phyloP scores from a whole-genome alignment of 169 alveolate genomes.

The Plasmodium cynomolgi region DNA sequence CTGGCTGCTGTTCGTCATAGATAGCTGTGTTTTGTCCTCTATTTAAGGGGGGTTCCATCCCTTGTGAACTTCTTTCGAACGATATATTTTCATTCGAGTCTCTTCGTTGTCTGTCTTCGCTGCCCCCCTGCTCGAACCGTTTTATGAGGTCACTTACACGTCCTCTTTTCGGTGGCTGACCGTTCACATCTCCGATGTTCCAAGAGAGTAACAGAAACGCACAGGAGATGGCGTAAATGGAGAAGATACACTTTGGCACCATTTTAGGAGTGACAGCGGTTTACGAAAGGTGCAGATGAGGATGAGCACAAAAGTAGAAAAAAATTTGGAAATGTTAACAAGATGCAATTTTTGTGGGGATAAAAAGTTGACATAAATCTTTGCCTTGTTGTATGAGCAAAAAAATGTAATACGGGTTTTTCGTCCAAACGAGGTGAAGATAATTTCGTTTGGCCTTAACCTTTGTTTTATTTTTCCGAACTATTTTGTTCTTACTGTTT shows the following conservation, averaged over 20 bases:
- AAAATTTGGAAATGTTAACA: not conserved
- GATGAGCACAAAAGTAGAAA: not conserved
- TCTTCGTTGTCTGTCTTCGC: not conserved
- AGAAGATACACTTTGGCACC: conserved; percentile 6
- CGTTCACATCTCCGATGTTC: conserved; percentile 20
- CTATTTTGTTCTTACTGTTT: not conserved
- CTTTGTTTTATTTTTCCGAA: not conserved
- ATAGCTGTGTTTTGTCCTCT: not conserved
- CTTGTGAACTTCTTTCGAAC: not conserved
- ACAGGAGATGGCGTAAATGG: not conserved
- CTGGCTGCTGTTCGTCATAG: conserved; percentile 1
- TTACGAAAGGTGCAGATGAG: not conserved
- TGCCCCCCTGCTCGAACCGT: not conserved
- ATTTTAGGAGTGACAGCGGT: not conserved
- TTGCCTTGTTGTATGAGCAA: not conserved
- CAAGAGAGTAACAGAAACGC: conserved; percentile 1
- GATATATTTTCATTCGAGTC: not conserved
- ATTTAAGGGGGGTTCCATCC: not conserved
- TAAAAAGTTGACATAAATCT: not conserved
- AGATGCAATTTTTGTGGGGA: not conserved
- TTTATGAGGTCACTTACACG: conserved; percentile 21
- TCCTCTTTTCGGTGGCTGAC: not conserved
- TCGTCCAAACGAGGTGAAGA: not conserved
- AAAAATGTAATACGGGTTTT: not conserved
- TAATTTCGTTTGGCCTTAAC: not conserved